phyloP scores from a whole-genome alignment of 2,329 filamentous ascomycete species.

The Colletotrichum horii region DNA sequence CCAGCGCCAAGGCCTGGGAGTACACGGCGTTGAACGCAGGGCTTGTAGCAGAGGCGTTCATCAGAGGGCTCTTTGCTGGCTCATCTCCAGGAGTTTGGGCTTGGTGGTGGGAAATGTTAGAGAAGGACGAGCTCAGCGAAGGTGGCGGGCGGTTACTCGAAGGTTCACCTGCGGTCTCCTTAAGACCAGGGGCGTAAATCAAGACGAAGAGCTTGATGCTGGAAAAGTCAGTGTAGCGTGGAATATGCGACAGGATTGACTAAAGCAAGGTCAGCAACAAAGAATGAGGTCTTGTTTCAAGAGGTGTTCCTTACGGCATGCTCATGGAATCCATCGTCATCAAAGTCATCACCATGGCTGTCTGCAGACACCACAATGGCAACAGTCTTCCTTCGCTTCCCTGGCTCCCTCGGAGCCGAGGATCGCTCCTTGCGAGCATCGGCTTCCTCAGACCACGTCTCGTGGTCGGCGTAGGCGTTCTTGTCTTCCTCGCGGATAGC shows the following conservation, averaged over 20 bases:
- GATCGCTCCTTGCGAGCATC: slow-evolving; percentile 65
- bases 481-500: slow-evolving; percentile 86
- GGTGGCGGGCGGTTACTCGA: slow-evolving; percentile 62
- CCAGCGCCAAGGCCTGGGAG: slow-evolving; percentile 77
- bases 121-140: slow-evolving; percentile 82
- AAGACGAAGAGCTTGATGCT: slow-evolving; percentile 83
- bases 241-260: slow-evolving; percentile 90
- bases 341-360: slow-evolving; percentile 60
- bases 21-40: slow-evolving; percentile 80
- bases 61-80: slow-evolving; percentile 58
- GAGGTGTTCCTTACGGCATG: slow-evolving; percentile 74
- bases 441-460: slow-evolving; percentile 91
- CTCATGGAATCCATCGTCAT: slow-evolving; percentile 70
- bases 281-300: neutral
- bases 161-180: slow-evolving; percentile 65
- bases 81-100: slow-evolving; percentile 72
- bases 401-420: slow-evolving; percentile 36
- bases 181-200: slow-evolving; percentile 84
- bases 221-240: slow-evolving; percentile 75
- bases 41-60: slow-evolving; percentile 51
- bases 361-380: slow-evolving; percentile 89
- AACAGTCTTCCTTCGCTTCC: slow-evolving; percentile 75
- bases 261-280: slow-evolving; percentile 36
- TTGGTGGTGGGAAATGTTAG: slow-evolving; percentile 80
- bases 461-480: slow-evolving; percentile 81